phyloP scores from a whole-genome alignment of 805 yeast genomes.

The Trichomonascus vanleenenianus region DNA sequence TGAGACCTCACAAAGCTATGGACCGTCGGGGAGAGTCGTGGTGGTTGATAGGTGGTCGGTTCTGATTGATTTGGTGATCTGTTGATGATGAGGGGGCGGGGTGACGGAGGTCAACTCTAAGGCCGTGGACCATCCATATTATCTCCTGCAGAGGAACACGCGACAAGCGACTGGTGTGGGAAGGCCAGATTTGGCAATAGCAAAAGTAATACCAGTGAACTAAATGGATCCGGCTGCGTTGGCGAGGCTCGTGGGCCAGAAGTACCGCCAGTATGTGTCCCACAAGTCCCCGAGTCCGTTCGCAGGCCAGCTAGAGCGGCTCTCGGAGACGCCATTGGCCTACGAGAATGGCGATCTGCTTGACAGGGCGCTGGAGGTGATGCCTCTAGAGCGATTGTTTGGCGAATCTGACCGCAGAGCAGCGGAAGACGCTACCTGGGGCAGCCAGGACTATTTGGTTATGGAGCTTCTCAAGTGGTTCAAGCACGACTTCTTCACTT shows the following conservation, averaged over 20 bases:
- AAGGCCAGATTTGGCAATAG: no score
- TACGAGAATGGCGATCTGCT: conserved; percentile 40
- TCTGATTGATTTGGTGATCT: no score
- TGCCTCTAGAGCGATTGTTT: conserved; percentile 55
- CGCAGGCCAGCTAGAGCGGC: conserved; percentile 4
- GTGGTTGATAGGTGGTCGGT: no score
- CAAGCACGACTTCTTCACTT: conserved; percentile 68
- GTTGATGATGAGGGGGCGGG: no score
- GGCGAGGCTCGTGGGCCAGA: conserved; percentile 6
- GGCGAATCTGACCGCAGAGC: conserved; percentile 50
- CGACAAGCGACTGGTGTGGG: no score
- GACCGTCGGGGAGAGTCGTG: no score
- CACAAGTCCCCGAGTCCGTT: neutral
- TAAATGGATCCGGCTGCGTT: conserved; percentile 5
- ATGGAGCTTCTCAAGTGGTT: conserved; percentile 56
- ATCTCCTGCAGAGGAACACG: no score
- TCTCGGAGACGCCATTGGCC: conserved; percentile 20
- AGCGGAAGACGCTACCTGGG: conserved; percentile 24
- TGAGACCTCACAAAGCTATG: no score
- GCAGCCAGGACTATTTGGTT: conserved; percentile 51
- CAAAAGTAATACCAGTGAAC: neutral
- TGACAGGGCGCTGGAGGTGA: conserved; percentile 51
- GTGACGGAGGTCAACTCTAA: no score
- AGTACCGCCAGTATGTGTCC: conserved; percentile 1
- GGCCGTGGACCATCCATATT: no score